phyloP scores from a whole-genome alignment of 169 alveolate genomes.

The Plasmodium gallinaceum region DNA sequence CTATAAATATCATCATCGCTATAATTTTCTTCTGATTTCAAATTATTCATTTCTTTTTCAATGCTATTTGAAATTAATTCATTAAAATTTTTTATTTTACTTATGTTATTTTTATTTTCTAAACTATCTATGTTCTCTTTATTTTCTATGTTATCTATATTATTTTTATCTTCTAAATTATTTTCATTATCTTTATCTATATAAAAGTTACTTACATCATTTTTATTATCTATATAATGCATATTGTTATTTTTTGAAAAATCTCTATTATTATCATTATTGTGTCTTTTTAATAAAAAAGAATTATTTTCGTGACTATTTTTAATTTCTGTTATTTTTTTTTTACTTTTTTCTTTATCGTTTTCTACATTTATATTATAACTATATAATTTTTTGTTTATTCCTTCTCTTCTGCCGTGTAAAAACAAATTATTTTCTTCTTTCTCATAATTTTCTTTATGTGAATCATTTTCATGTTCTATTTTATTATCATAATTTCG shows the following conservation, averaged over 20 bases:
- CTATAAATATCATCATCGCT: slow-evolving; percentile 13
- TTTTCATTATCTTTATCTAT: background rate
- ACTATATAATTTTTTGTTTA: no score
- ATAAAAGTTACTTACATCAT: no score
- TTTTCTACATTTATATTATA: no score
- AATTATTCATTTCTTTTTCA: background rate
- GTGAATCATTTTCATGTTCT: background rate
- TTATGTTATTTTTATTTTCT: background rate
- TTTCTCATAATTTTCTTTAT: background rate
- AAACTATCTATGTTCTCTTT: background rate
- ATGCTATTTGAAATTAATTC: background rate
- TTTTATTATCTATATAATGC: no score
- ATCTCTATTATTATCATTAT: no score
- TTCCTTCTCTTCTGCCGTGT: no score
- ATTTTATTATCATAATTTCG: background rate
- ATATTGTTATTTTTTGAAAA: no score
- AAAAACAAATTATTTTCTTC: background rate
- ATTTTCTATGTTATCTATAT: background rate
- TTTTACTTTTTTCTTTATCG: no score
- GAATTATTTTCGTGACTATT: no score
- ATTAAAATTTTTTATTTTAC: background rate
- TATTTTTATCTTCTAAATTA: background rate
- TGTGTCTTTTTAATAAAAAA: no score
- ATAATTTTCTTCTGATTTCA: background rate
- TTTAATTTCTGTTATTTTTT: no score